Evolutionary conservation across 164 flowering plant species (phyloP).

Genomic region (Vitis rotundifolia): DNA sequence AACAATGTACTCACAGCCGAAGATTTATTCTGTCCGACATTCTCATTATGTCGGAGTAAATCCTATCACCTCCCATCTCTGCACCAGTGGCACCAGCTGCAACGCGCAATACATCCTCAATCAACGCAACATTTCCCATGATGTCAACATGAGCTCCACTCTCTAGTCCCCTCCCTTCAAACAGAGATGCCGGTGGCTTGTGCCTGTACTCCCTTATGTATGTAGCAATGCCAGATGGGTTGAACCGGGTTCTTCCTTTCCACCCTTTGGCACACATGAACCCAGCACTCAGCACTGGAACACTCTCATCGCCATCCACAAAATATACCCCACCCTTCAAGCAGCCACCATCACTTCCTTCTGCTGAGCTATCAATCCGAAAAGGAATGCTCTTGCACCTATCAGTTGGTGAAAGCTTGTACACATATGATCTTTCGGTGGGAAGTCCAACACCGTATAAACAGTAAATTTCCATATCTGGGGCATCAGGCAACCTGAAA

Average conservation of each 20-base stretch:
- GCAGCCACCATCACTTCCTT: constrained; percentile 42
- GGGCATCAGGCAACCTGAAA: constrained; percentile 71
- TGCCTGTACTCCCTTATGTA: constrained; percentile 64
- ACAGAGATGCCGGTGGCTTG: constrained; percentile 54
- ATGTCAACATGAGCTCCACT: constrained; percentile 79
- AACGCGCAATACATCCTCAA: constrained; percentile 66
- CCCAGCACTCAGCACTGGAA: constrained; percentile 71
- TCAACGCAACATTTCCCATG: constrained; percentile 75
- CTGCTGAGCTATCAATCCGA: constrained; percentile 57
- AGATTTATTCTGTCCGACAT: constrained; percentile 58
- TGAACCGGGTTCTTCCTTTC: constrained; percentile 68
- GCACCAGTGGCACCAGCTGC: constrained; percentile 68
- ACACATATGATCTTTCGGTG: constrained; percentile 77
- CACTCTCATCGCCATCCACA: constrained; percentile 73
- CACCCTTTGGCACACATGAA: constrained; percentile 88
- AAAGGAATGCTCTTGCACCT: constrained; percentile 71
- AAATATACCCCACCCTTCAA: constrained; percentile 57
- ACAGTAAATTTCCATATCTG: constrained; percentile 76
- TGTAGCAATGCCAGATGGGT: constrained; percentile 64
- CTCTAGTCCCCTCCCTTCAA: constrained; percentile 65
- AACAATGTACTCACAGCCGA: constrained; percentile 27
- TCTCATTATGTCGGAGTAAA: constrained; percentile 57
- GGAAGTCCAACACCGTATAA: constrained; percentile 75
- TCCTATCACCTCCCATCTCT: constrained; percentile 64
- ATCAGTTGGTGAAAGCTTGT: constrained; percentile 48